A percentile compares a stretch with the other conserved stretches of the same genome.
Evolutionary conservation across 805 yeast genomes (phyloP).

Genomic region (Cyberlindnera nakhonratchasimensis): DNA sequence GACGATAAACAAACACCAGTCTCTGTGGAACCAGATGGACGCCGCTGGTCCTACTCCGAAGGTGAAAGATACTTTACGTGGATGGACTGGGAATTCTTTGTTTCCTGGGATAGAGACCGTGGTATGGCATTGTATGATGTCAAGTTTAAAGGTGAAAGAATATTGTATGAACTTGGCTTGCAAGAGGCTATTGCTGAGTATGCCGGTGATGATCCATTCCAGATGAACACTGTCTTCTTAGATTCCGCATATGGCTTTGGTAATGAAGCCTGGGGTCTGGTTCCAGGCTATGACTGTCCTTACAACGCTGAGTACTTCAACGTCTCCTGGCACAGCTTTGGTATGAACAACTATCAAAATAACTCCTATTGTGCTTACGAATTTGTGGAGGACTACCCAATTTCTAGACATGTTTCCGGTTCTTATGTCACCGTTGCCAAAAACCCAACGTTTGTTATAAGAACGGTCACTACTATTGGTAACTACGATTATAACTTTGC

Average conservation of each 20-base stretch:
- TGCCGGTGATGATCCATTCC: conserved; percentile 32
- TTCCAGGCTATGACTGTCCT: conserved; percentile 31
- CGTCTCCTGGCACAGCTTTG: conserved; percentile 27
- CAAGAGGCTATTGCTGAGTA: conserved; percentile 32
- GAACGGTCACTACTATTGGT: conserved; percentile 27
- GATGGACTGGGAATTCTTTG: conserved; percentile 31
- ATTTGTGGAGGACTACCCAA: conserved; percentile 23
- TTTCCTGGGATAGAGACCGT: conserved; percentile 27
- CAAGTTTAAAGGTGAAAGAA: conserved; percentile 31
- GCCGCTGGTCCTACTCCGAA: conserved; percentile 28
- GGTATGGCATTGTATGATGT: conserved; percentile 28
- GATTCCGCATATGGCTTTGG: conserved; percentile 30
- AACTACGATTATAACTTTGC: conserved; percentile 28
- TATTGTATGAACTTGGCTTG: conserved; percentile 27
- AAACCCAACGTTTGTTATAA: conserved; percentile 26
- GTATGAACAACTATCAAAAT: conserved; percentile 25
- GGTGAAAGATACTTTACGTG: conserved; percentile 29
- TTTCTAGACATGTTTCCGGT: conserved; percentile 24
- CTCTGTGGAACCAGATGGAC: conserved; percentile 27
- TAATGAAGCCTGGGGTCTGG: conserved; percentile 29
- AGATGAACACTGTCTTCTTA: conserved; percentile 26
- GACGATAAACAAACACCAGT: conserved; percentile 28
- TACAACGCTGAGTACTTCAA: conserved; percentile 29
- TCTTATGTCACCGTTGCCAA: conserved; percentile 20
- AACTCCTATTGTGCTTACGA: conserved; percentile 29